phyloP scores from a whole-genome alignment of 1,139 yeast genomes.

The Torulaspora globosa region DNA sequence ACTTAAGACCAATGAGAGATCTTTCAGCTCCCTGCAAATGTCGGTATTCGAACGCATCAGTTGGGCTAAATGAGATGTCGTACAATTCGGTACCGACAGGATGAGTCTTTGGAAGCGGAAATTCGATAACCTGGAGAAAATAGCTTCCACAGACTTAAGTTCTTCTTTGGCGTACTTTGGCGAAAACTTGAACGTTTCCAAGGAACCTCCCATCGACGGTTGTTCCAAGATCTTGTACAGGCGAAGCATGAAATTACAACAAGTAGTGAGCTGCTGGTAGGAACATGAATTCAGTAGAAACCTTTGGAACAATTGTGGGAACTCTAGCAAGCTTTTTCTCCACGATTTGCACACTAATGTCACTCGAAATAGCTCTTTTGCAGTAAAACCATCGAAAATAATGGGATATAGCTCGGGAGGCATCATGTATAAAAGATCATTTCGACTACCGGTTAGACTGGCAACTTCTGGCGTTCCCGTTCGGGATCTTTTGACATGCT shows the following conservation, averaged over 20 bases:
- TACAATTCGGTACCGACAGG: conserved; percentile 23
- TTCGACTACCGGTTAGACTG: neutral
- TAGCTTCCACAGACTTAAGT: conserved; percentile 16
- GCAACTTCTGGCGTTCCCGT: neutral
- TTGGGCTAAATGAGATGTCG: conserved; percentile 21
- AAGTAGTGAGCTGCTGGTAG: conserved; percentile 17
- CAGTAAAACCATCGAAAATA: conserved; percentile 21
- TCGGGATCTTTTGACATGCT: conserved; percentile 8
- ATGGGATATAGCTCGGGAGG: conserved; percentile 28
- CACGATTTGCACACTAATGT: conserved; percentile 25
- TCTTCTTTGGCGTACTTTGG: conserved; percentile 27
- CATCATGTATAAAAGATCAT: conserved; percentile 24
- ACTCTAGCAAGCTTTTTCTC: conserved; percentile 19
- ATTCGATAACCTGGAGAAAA: conserved; percentile 17
- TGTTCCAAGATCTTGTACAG: conserved; percentile 4
- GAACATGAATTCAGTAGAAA: conserved; percentile 20
- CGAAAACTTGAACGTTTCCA: conserved; percentile 21
- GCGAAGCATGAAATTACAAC: conserved; percentile 17
- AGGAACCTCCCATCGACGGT: neutral
- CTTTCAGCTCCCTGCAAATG: conserved; percentile 12
- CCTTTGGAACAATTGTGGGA: conserved; percentile 22
- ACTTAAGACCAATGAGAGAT: conserved; percentile 24
- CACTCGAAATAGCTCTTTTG: conserved; percentile 22
- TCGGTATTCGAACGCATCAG: conserved; percentile 10
- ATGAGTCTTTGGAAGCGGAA: conserved; percentile 15